Base-by-base conservation (phyloP, 2,329 filamentous ascomycete genomes). In the Venturia carpophila region DNA sequence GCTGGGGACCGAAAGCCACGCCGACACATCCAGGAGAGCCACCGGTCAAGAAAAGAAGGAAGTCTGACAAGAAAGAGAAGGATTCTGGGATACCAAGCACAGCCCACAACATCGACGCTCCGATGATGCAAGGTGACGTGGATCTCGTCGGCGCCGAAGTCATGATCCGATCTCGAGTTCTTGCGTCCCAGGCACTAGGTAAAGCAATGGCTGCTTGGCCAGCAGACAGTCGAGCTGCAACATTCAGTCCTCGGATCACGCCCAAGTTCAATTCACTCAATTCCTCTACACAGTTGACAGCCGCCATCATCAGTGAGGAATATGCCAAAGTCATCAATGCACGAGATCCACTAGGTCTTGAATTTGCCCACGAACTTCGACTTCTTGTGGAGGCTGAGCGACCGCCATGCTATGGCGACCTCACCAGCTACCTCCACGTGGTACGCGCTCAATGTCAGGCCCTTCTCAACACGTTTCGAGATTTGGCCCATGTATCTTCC, bases 71-170 rank as follows among this genome's bases (percentile, higher is more conserved):
- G 79, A 90, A 94, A 64, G 88, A 92, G 27, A 75, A 76, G 17
- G 70, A 71, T 60, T 67, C 69, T 37, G 77, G 83, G 10, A 79
- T 83, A 1, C 78, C 84, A 1, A 77, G 83, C 4, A 67, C 67
- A 9, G 27, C 72, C 9, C 94, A 99, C 75, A 96, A 99, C 74
- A 91, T 99, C 21, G 94, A 99, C 74, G 94, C 92, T 11, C 92
- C 96, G 70, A 97, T 99, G 88, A 92, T 99, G 80, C 90, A 93
- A 73, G 94, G 95, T 63, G 95, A 99, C 71, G 88, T 97, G 60
- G 95, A 99, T 72, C 82, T 99, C 52, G 92, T 99, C 34, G 92
- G 94, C 41, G 84, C 89, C 71, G 94, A 99, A 67, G 87, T 87
- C 7, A 85, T 99, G 75, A 86, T 97, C 62, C 87, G 93, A 67